phyloP scores from a whole-genome alignment of 2,329 filamentous ascomycete species.

The Xylaria sp. region DNA sequence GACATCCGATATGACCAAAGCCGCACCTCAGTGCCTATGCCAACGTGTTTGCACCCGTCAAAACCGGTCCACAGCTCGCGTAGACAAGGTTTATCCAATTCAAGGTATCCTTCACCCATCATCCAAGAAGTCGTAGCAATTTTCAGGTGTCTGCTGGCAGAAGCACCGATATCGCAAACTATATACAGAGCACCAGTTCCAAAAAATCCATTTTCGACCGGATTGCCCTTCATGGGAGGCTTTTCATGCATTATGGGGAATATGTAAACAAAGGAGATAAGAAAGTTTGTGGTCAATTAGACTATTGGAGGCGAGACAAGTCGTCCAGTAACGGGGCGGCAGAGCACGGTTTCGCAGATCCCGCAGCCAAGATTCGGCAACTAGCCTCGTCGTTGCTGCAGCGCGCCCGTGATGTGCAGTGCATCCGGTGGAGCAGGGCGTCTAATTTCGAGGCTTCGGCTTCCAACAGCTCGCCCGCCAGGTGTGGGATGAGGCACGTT shows the following conservation, averaged over 20 bases:
- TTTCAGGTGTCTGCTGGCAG: background rate
- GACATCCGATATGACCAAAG: background rate
- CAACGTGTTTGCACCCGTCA: background rate
- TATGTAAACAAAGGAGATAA: too few species aligned
- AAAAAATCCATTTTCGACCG: background rate
- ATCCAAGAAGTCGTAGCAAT: background rate
- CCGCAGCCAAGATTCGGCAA: constrained; percentile 19
- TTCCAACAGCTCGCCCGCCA: constrained; percentile 58
- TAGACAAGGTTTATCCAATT: background rate
- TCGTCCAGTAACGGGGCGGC: background rate
- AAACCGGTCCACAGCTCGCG: background rate
- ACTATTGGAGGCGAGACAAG: background rate
- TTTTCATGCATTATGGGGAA: background rate
- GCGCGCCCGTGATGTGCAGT: constrained; percentile 37
- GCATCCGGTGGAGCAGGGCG: constrained; percentile 46
- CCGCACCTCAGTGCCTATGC: background rate
- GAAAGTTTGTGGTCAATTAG: background rate
- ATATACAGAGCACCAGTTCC: background rate
- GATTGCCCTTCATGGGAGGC: background rate
- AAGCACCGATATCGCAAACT: background rate
- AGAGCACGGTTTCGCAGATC: background rate
- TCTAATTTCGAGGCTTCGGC: constrained; percentile 61
- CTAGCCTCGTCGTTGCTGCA: constrained; percentile 38
- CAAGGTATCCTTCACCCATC: background rate
- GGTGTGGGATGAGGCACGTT: constrained; percentile 65